phyloP scores from a whole-genome alignment of 371 early-diverging fungal genomes.

The Mortierella sp. region DNA sequence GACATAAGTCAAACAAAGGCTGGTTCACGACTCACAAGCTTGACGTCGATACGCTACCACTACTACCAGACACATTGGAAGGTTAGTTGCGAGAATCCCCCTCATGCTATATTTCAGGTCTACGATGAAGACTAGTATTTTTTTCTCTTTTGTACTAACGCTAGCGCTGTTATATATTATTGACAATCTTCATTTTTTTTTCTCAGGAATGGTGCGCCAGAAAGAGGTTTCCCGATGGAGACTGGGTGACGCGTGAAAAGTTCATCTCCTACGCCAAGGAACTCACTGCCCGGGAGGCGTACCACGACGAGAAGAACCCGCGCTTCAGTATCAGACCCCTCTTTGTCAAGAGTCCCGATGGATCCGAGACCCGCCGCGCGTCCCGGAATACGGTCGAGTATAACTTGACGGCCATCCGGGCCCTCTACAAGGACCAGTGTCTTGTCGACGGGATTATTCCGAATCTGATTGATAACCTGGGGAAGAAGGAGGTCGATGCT shows the following conservation, averaged over 20 bases:
- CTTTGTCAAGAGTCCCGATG: not conserved
- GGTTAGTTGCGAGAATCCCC: too few species aligned
- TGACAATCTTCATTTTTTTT: not conserved
- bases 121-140: too few species aligned
- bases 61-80: too few species aligned
- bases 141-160: not conserved
- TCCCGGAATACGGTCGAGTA: not conserved
- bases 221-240: not conserved
- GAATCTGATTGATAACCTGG: not conserved
- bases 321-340: not conserved
- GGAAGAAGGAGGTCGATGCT: not conserved
- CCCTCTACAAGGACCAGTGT: not conserved
- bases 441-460: not conserved
- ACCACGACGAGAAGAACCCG: not conserved
- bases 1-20: too few species aligned
- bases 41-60: too few species aligned
- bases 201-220: not conserved
- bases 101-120: too few species aligned
- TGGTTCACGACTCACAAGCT: too few species aligned
- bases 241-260: not conserved
- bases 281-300: not conserved
- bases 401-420: not conserved
- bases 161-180: not conserved
- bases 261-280: not conserved
- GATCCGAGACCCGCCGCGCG: not conserved